Evolutionary conservation across 768 basidiomycete species (phyloP).

Genomic region (Mycena vitilis): DNA sequence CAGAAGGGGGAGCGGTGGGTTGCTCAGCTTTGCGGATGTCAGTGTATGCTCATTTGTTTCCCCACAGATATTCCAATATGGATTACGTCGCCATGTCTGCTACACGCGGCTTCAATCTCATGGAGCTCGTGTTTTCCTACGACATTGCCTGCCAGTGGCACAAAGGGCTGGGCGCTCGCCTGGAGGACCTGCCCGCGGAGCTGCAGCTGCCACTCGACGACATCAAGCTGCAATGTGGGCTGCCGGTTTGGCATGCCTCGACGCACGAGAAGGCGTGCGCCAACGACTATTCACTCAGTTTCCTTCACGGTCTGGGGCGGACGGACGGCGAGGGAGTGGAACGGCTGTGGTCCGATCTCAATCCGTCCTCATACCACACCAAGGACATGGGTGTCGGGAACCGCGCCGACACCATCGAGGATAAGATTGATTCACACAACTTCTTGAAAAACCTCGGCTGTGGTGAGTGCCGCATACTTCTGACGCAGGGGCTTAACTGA

Average conservation of each 20-base stretch:
- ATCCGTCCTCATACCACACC: constrained; percentile 37
- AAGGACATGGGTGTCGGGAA: constrained; percentile 44
- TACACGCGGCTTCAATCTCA: background rate
- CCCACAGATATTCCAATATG: constrained; percentile 37
- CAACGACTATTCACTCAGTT: constrained; percentile 18
- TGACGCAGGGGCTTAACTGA: no score
- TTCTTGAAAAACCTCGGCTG: constrained; percentile 24
- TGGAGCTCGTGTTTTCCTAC: constrained; percentile 28
- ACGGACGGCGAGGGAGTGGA: constrained; percentile 34
- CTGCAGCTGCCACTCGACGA: background rate
- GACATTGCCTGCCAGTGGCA: constrained; percentile 42
- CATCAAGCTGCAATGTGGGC: background rate
- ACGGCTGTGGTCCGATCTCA: constrained; percentile 41
- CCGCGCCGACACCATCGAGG: constrained; percentile 42
- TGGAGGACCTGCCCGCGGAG: background rate
- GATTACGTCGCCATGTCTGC: constrained; percentile 37
- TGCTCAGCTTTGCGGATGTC: no score
- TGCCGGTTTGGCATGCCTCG: constrained; percentile 28
- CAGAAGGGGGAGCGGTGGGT: constrained; percentile 41
- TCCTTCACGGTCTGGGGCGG: constrained; percentile 14
- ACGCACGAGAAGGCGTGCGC: constrained; percentile 30
- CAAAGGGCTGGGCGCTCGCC: background rate
- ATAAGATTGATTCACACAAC: constrained; percentile 37
- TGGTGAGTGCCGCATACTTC: no score
- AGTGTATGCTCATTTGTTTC: no score